Percentiles rank a stretch among this genome's conserved stretches.
These are phyloP conservation scores for Hypsizygus ulmarius DNA, from an alignment of 1,284 basidiomycete species.

Conservation along the genomic window DNA sequence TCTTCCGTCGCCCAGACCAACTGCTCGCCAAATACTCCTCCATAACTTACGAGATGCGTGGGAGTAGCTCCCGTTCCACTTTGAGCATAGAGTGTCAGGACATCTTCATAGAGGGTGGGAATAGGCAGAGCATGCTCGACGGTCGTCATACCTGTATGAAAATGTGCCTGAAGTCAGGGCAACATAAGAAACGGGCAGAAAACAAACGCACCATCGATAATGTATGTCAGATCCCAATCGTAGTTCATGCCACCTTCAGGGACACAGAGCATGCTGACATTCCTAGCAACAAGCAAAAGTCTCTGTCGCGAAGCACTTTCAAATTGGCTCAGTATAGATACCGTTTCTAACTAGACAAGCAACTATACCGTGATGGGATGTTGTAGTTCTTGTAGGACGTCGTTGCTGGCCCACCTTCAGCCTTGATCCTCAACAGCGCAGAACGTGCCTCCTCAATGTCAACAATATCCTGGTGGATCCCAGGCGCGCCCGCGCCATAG, in stretches of 20 bases:
- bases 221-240: conserved; percentile 75
- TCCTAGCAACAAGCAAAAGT: conserved; percentile 55
- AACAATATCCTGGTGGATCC: conserved; percentile 61
- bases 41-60: conserved; percentile 73
- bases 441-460: conserved; percentile 59
- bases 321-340: background rate
- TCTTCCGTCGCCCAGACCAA: conserved; percentile 64
- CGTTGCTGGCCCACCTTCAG: conserved; percentile 63
- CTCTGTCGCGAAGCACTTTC: conserved; percentile 66
- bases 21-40: conserved; percentile 64
- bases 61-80: conserved; percentile 74
- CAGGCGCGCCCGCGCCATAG: conserved; percentile 55
- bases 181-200: conserved; percentile 1
- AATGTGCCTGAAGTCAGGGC: background rate
- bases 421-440: conserved; percentile 64
- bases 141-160: conserved; percentile 67
- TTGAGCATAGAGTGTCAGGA: conserved; percentile 53
- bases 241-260: conserved; percentile 76
- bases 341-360: background rate
- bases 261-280: conserved; percentile 66
- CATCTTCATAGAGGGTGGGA: conserved; percentile 64
- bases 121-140: conserved; percentile 71
- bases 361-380: conserved; percentile 54
- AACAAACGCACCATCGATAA: conserved; percentile 54
- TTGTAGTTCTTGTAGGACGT: conserved; percentile 80